Evolutionary conservation across 163 green algal genomes (phyloP).

Genomic region (Picocystis sp.): DNA sequence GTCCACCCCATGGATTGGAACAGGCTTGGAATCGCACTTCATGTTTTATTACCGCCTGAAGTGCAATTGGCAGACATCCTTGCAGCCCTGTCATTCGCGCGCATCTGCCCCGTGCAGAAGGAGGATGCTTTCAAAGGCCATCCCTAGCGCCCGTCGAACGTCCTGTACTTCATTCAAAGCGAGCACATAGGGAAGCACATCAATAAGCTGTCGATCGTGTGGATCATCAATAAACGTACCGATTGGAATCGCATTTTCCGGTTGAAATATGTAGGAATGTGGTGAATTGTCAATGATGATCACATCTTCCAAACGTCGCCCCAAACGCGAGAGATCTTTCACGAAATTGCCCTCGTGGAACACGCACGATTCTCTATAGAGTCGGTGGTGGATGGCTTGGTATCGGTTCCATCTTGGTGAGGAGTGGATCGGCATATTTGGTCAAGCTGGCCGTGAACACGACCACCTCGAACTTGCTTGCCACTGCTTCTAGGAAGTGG

Average conservation of each 20-base stretch:
- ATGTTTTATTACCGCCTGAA: too few species aligned
- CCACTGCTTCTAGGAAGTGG: slow-evolving; percentile 59
- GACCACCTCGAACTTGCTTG: slow-evolving; percentile 65
- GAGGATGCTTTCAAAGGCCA: too few species aligned
- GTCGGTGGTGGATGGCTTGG: slow-evolving; percentile 58
- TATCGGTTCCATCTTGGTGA: slow-evolving; percentile 79
- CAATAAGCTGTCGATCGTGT: slow-evolving; percentile 54
- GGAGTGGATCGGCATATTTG: slow-evolving; percentile 94
- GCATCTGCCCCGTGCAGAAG: too few species aligned
- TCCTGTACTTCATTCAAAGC: slow-evolving; percentile 42
- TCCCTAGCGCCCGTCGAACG: slow-evolving; percentile 25
- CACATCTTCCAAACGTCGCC: slow-evolving; percentile 49
- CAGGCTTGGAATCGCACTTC: too few species aligned
- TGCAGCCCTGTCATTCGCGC: too few species aligned
- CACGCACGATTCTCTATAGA: slow-evolving; percentile 87
- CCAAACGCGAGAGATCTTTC: slow-evolving; percentile 66
- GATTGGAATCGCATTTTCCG: slow-evolving; percentile 82
- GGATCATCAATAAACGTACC: slow-evolving; percentile 82
- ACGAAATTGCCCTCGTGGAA: slow-evolving; percentile 62
- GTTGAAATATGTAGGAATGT: slow-evolving; percentile 87
- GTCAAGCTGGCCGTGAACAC: slow-evolving; percentile 87
- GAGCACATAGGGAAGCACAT: slow-evolving; percentile 55
- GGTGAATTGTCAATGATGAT: slow-evolving; percentile 98
- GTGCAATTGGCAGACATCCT: too few species aligned
- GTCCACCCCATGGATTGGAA: too few species aligned